Percentiles rank a stretch among this genome's conserved stretches.
phyloP scores from a whole-genome alignment of 2,329 filamentous ascomycete species.

The Alternaria alternata region DNA sequence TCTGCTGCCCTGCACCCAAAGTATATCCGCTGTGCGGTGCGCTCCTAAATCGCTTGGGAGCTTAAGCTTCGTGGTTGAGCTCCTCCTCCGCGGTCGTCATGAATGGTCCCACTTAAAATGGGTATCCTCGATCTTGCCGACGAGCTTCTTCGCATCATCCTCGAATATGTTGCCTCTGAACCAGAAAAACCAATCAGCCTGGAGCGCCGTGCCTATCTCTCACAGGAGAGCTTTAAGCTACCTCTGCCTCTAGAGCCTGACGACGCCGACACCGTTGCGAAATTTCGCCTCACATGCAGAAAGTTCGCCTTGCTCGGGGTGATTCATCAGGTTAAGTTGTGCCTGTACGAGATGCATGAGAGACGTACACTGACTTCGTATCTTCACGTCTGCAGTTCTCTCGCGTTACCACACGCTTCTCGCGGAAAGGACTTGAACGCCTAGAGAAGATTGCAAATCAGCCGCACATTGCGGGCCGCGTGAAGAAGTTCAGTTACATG shows the following conservation, averaged over 20 bases:
- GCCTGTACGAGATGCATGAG: too few species aligned
- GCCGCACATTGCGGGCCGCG: slow-evolving; percentile 60
- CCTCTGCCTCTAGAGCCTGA: slow-evolving; percentile 53
- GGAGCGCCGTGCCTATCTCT: slow-evolving; percentile 60
- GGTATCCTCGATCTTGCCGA: slow-evolving; percentile 55
- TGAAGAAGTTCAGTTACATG: slow-evolving; percentile 68
- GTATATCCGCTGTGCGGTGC: slow-evolving; percentile 34
- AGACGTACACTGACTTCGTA: too few species aligned
- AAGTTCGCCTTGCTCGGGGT: slow-evolving; percentile 53
- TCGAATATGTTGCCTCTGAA: slow-evolving; percentile 62
- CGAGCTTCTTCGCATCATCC: slow-evolving; percentile 60
- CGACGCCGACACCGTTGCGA: slow-evolving; percentile 55
- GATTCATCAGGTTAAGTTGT: slow-evolving; percentile 44
- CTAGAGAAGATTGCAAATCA: slow-evolving; percentile 60
- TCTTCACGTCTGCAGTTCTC: slow-evolving; percentile 51
- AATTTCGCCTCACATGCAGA: slow-evolving; percentile 54
- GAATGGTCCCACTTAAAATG: slow-evolving; percentile 44
- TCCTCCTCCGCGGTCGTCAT: slow-evolving; percentile 27
- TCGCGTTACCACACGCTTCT: slow-evolving; percentile 61
- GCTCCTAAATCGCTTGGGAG: slow-evolving; percentile 15
- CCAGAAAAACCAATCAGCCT: slow-evolving; percentile 60
- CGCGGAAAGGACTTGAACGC: slow-evolving; percentile 57
- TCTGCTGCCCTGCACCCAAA: slow-evolving; percentile 15
- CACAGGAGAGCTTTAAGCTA: slow-evolving; percentile 61
- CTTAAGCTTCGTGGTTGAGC: slow-evolving; percentile 12